These are phyloP conservation scores for Protostelium mycophagum DNA, from an alignment of 78 protist genomes.

Conservation along the genomic window DNA sequence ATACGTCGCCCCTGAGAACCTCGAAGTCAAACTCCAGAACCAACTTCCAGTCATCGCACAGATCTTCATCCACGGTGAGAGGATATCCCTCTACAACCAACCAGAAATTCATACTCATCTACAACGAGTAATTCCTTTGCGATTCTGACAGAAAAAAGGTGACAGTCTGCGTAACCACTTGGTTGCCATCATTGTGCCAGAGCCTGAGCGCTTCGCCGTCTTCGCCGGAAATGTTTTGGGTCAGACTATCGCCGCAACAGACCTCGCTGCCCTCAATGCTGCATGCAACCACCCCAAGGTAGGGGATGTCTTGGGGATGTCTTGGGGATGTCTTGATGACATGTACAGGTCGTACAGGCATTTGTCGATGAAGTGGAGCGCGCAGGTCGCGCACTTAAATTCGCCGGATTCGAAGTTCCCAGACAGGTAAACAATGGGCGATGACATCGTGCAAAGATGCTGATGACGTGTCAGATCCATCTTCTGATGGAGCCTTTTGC, in stretches of 20 bases:
- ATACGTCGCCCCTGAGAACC: conserved; percentile 87
- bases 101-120: no score
- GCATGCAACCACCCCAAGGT: not conserved
- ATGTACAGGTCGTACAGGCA: not conserved
- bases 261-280: not conserved
- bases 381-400: not conserved
- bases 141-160: not conserved
- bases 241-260: not conserved
- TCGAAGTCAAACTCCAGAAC: conserved; percentile 19
- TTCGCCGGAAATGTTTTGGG: not conserved
- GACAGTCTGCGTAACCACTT: not conserved
- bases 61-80: not conserved
- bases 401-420: not conserved
- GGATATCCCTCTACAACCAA: no score
- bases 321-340: not conserved
- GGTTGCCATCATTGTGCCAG: not conserved
- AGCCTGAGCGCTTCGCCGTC: not conserved
- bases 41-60: not conserved
- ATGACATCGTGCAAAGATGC: no score
- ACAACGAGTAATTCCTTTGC: not conserved
- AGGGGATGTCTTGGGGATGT: not conserved
- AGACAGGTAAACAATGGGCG: not conserved
- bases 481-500: not conserved
- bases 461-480: not conserved
- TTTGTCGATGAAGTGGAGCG: not conserved